Conservation (phyloP, 2,329 filamentous ascomycete species). For the Colletotrichum higginsianum region DNA sequence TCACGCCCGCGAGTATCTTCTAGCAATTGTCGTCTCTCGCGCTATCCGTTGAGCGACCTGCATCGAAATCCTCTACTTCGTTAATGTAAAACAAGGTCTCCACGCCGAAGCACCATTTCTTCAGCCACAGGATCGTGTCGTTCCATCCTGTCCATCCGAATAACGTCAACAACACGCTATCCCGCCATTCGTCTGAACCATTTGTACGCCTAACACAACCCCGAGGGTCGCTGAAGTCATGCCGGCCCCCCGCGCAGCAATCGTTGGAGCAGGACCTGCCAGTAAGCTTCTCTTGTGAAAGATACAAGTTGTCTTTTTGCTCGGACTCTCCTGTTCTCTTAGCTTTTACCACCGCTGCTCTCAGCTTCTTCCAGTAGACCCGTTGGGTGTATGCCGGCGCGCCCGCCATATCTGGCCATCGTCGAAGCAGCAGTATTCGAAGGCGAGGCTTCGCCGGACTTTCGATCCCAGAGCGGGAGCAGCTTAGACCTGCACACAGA, state of each 20-base stretch:
- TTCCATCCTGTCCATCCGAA: neutral
- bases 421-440: slow-evolving; percentile 67
- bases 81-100: neutral
- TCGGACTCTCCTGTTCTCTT: neutral
- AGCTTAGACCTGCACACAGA: slow-evolving; percentile 68
- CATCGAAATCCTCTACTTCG: neutral
- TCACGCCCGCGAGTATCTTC: too few relatives aligned
- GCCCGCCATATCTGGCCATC: slow-evolving; percentile 63
- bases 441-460: slow-evolving; percentile 59
- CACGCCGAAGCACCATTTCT: neutral
- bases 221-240: neutral
- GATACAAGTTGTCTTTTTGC: neutral
- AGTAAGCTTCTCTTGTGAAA: slow-evolving; percentile 44
- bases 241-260: slow-evolving; percentile 55
- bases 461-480: slow-evolving; percentile 65
- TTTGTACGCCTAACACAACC: neutral
- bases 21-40: neutral
- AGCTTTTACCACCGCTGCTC: neutral
- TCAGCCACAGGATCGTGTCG: neutral
- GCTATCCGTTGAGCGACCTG: neutral
- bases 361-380: neutral
- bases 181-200: too few relatives aligned
- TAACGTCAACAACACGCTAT: too few relatives aligned
- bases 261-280: slow-evolving; percentile 64
- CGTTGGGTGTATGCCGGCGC: slow-evolving; percentile 63